Base-by-base conservation (phyloP, 306 rosid species). In the Gleditsia sinensis region DNA sequence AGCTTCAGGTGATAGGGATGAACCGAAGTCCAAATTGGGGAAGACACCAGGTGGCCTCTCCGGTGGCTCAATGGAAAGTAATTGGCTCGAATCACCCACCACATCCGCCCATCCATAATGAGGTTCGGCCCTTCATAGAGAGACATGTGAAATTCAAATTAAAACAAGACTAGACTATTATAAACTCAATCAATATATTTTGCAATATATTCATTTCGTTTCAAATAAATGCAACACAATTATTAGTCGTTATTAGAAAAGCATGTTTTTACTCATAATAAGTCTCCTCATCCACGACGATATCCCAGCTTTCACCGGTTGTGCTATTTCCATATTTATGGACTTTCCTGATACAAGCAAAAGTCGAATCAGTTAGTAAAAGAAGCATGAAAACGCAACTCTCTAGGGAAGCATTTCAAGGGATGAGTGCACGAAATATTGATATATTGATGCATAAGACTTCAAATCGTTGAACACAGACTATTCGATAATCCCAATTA, bases 81-180 rank as follows among this genome's bases (percentile, higher is more conserved):
- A 82, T 63, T 87, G 98, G 79, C 83, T 88, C 16, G 98, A 94
- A 80, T 94, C 90, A 3, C 97, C 97, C 64, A 94, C 96, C 0
- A 90, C 96, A 75, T 94, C 98, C 7, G 96, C 96, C 98, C 97
- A 94, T 78, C 98, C 97, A 68, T 91, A 90, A 75, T 94, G 97
- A 69, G 98, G 98, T 65, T 90, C 96, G 4, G 97, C 94, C 93
- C 98, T 94, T 68, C 64, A 83, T 61, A 48, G 43, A 65, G 23
- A 53, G 6, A 76, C 32, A n/a, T 40, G 55, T 63, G 78, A 71
- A 59, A 71, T 33, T 70, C 50, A 76, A 64, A 74, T 49, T 28
- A 27, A 56, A 34, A 45, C 33, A 9, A 37, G 27, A 61, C 40
- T 3, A 8, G n/a, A 45, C 28, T 12, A 32, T 2, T 45, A 64